A percentile compares a stretch with the other conserved stretches of the same genome.
phyloP scores from a whole-genome alignment of 139 green algal genomes.

The Tetraselmis chui region DNA sequence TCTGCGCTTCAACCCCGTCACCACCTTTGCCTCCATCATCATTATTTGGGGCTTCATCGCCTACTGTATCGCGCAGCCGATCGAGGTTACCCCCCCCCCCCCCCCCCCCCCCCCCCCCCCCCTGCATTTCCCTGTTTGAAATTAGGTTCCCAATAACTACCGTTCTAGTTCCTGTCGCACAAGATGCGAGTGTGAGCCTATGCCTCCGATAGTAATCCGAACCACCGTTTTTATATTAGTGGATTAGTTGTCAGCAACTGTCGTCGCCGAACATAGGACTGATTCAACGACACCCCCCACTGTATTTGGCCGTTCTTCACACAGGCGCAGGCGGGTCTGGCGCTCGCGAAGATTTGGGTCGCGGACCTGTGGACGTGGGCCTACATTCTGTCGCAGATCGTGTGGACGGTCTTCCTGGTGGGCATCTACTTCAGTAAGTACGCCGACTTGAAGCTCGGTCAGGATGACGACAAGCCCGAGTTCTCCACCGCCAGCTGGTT shows the following conservation, averaged over 20 bases:
- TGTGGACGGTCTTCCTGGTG: constrained; percentile 7
- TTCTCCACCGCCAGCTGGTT: constrained; percentile 5
- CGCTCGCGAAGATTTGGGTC: constrained; percentile 4
- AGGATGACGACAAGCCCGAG: constrained; percentile 6
- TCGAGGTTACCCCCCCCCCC: too few relatives aligned
- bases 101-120: too few relatives aligned
- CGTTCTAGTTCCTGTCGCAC: too few relatives aligned
- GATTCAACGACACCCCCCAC: too few relatives aligned
- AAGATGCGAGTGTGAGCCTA: too few relatives aligned
- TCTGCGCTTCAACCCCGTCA: constrained; percentile 15
- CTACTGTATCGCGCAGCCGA: constrained; percentile 10
- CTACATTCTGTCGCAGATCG: constrained; percentile 8
- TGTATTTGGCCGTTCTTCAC: too few relatives aligned
- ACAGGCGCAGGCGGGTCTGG: neutral
- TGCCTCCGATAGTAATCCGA: too few relatives aligned
- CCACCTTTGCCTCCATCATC: neutral
- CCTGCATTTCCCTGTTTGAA: too few relatives aligned
- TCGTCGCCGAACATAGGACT: too few relatives aligned
- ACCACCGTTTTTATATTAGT: too few relatives aligned
- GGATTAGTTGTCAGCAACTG: too few relatives aligned
- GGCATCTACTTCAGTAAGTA: constrained; percentile 8
- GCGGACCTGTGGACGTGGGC: constrained; percentile 3
- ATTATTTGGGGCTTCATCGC: constrained; percentile 17
- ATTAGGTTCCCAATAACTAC: too few relatives aligned
- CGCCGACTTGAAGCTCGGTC: constrained; percentile 8